Percentiles rank a stretch among this genome's conserved stretches.
These are phyloP conservation scores for Penicillium sp. DNA, from an alignment of 2,329 filamentous ascomycete species.

Conservation along the genomic window DNA sequence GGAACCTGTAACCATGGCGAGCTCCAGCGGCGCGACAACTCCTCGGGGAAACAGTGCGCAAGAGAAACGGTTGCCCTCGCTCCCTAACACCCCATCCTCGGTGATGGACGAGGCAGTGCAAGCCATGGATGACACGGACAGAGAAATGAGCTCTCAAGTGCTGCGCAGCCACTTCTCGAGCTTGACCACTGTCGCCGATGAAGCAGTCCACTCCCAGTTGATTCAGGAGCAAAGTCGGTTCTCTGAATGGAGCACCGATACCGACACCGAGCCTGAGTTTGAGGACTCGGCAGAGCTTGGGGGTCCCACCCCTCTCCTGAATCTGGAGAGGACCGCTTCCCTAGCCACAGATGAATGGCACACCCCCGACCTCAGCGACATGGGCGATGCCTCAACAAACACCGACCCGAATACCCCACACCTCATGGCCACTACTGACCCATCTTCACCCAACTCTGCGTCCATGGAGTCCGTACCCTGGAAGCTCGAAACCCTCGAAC, in stretches of 20 bases:
- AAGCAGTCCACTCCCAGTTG: slow-evolving; percentile 27
- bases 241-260: slow-evolving; percentile 38
- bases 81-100: slow-evolving; percentile 43
- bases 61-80: slow-evolving; percentile 40
- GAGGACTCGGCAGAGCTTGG: slow-evolving; percentile 31
- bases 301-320: slow-evolving; percentile 31
- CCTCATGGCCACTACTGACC: slow-evolving; percentile 27
- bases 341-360: slow-evolving; percentile 17
- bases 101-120: slow-evolving; percentile 39
- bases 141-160: slow-evolving; percentile 27
- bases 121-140: slow-evolving; percentile 30
- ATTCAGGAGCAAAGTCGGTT: slow-evolving; percentile 31
- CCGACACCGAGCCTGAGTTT: slow-evolving; percentile 21
- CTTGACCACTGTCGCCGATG: slow-evolving; percentile 26
- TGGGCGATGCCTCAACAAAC: slow-evolving; percentile 17
- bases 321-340: slow-evolving; percentile 19
- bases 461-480: slow-evolving; percentile 22
- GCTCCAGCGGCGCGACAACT: slow-evolving; percentile 18
- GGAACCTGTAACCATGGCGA: slow-evolving; percentile 8
- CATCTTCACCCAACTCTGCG: slow-evolving; percentile 25
- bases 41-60: slow-evolving; percentile 24
- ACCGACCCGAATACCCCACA: slow-evolving; percentile 36
- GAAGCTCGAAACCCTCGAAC: slow-evolving; percentile 6
- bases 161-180: slow-evolving; percentile 41
- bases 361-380: slow-evolving; percentile 20